Evolutionary conservation across 495 filamentous ascomycete species (phyloP).

Genomic region (Apodospora peruviana): DNA sequence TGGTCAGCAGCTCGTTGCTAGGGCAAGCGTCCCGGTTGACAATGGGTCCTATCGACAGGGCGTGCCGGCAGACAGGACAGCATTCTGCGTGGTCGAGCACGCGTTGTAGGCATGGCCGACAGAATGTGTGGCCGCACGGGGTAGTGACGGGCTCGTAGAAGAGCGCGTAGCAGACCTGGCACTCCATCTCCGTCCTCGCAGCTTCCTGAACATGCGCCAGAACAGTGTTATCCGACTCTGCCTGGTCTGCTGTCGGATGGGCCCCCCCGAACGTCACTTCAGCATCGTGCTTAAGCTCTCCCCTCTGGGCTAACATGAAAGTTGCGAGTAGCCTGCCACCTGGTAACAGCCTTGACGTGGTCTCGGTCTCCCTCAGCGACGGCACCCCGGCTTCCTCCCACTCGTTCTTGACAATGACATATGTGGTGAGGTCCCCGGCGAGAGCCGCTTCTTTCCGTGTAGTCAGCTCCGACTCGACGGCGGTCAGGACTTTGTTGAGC

Average conservation of each 20-base stretch:
- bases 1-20: conserved; percentile 56
- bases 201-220: conserved; percentile 55
- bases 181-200: conserved; percentile 67
- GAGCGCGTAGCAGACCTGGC: conserved; percentile 78
- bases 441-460: conserved; percentile 23
- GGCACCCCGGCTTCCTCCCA: conserved; percentile 38
- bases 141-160: conserved; percentile 79
- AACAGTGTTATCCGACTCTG: conserved; percentile 43
- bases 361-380: conserved; percentile 28
- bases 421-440: conserved; percentile 21
- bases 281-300: conserved; percentile 45
- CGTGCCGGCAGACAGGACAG: conserved; percentile 74
- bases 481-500: conserved; percentile 56
- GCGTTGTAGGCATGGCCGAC: conserved; percentile 68
- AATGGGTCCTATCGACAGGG: conserved; percentile 54
- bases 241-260: background rate
- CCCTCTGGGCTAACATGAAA: conserved; percentile 49
- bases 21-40: conserved; percentile 43
- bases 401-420: conserved; percentile 35
- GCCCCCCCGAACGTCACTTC: conserved; percentile 41
- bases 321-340: conserved; percentile 60
- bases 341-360: conserved; percentile 22
- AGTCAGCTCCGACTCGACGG: conserved; percentile 45
- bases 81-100: conserved; percentile 68
- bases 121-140: conserved; percentile 84